These are phyloP conservation scores for Flaveria brownii DNA, from an alignment of 129 eudicot species.

Conservation along the genomic window DNA sequence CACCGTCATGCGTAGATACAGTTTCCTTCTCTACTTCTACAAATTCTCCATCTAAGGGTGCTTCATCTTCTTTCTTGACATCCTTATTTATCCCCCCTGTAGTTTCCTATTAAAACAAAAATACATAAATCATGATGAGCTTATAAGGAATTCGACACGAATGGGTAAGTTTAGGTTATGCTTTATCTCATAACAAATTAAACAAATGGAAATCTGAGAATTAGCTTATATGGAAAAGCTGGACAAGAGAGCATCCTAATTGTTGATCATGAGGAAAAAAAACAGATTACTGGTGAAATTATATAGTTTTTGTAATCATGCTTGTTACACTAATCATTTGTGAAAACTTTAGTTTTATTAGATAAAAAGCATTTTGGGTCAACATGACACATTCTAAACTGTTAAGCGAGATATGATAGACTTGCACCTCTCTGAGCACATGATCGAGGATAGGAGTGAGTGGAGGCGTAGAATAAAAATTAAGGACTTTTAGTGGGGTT, in stretches of 20 bases:
- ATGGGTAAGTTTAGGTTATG: not conserved
- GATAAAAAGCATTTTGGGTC: not conserved
- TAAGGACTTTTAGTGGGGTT: no score
- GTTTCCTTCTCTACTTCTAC: constrained; percentile 83
- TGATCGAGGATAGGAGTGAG: no score
- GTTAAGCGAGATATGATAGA: no score
- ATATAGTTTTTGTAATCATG: not conserved
- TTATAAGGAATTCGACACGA: not conserved
- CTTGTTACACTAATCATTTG: not conserved
- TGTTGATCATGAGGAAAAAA: not conserved
- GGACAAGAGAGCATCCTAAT: no score
- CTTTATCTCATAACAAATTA: not conserved
- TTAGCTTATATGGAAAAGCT: not conserved
- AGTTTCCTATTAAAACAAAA: constrained; percentile 36
- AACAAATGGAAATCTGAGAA: not conserved
- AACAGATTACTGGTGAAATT: not conserved
- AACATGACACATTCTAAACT: not conserved
- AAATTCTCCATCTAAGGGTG: constrained; percentile 77
- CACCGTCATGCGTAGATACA: constrained; percentile 35
- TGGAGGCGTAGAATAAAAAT: no score
- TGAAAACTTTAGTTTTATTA: not conserved
- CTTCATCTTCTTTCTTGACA: constrained; percentile 57
- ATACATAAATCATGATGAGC: constrained; percentile 7
- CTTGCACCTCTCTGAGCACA: no score
- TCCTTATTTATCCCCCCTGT: constrained; percentile 31